Conservation (phyloP, 495 filamentous ascomycete genomes). For the Neurospora sp. region DNA sequence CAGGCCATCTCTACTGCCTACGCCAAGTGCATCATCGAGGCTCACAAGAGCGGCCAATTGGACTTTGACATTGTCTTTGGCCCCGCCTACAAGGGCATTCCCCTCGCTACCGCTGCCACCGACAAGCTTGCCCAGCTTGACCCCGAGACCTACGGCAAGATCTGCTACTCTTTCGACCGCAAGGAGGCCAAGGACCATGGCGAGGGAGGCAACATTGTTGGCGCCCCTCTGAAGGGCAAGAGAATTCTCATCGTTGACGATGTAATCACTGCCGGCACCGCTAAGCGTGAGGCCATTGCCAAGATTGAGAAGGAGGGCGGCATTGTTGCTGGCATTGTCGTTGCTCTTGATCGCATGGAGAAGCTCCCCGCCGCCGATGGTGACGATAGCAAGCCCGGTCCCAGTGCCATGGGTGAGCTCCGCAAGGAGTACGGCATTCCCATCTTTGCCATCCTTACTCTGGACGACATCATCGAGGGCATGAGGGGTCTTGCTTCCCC, state of each 20-base stretch:
- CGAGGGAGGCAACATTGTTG: conserved; percentile 86
- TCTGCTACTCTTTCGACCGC: conserved; percentile 82
- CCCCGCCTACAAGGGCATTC: conserved; percentile 94
- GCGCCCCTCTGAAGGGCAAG: conserved; percentile 73
- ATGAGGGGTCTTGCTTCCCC: conserved; percentile 41
- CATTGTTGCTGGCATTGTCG: conserved; percentile 69
- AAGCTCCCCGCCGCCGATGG: conserved; percentile 49
- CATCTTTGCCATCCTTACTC: conserved; percentile 45
- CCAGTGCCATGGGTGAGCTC: conserved; percentile 72
- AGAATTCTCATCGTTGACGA: conserved; percentile 85
- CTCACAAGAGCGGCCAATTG: conserved; percentile 27
- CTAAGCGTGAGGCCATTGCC: conserved; percentile 78
- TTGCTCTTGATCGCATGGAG: conserved; percentile 84
- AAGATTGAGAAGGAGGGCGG: conserved; percentile 78
- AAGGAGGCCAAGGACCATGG: conserved; percentile 94
- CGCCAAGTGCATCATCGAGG: conserved; percentile 54
- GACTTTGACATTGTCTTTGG: conserved; percentile 67
- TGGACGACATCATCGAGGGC: conserved; percentile 74
- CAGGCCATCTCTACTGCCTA: conserved; percentile 67
- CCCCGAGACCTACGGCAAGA: conserved; percentile 38
- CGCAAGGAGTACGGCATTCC: conserved; percentile 54
- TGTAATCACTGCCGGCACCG: conserved; percentile 90
- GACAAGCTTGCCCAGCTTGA: conserved; percentile 60
- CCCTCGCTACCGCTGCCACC: conserved; percentile 63
- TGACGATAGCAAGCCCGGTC: conserved; percentile 40